Base-by-base conservation (phyloP, 176 grass and related monocot species). In the Hyparrhenia diplandra region DNA sequence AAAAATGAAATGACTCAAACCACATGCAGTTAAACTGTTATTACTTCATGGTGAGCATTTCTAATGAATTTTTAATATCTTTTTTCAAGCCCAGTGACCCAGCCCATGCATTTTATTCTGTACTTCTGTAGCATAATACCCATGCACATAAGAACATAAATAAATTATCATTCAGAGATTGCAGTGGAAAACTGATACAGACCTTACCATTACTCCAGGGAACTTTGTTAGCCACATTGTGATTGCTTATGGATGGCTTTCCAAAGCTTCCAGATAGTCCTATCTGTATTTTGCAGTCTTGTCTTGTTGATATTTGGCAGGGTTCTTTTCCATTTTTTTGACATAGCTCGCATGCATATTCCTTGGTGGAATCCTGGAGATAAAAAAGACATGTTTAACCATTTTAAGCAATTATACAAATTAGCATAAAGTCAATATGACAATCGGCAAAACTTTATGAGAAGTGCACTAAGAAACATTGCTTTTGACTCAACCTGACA, bases 131-230 rank as follows among this genome's bases (percentile, higher is more conserved):
- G 58, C 24, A 71, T 55, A 29, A 36, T 37, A n/a, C 14, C 58
- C 36, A 66, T 55, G 6, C 13, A 1, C 49, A 75, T 25, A 29
- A 27, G n/a, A 75, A n/a, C 1, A 75, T 12, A 89, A 76, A 63
- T 49, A 64, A 28, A 24, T 14, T 70, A 5, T 57, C 31, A 13
- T 23, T 5, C 21, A 25, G n/a, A 59, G 17, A 30, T 1, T 71
- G 37, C 67, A 60, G 29, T 59, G 9, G 17, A 21, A 71, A 55
- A 87, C 47, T 90, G 85, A 92, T 89, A 98, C 92, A 84, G 90
- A 98, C 92, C 92, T 98, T 98, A 98, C 95, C 95, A 67, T 91
- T 79, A 75, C 46, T 90, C 82, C 74, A 75, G 18, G 76, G 67
- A 80, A 70, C 35, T 54, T 82, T 60, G 21, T 36, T 73, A 31